These are phyloP conservation scores for Apiotrichum akiyoshidainum DNA, from an alignment of 1,284 basidiomycete genomes.

Conservation along the genomic window DNA sequence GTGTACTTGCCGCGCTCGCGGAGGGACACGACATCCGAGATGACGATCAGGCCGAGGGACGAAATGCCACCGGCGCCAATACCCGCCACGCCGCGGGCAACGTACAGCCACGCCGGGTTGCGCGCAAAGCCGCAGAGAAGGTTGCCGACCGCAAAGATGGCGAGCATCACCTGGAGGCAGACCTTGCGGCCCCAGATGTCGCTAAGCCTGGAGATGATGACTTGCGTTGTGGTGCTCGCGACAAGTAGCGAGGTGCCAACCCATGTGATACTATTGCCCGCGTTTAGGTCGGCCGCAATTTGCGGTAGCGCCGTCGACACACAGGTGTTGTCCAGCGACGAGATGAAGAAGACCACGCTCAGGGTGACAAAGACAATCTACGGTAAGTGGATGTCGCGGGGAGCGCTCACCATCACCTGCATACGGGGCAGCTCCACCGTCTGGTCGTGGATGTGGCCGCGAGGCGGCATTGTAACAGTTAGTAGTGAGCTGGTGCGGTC, in stretches of 20 bases:
- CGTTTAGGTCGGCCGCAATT: conserved; percentile 31
- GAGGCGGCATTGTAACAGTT: background rate
- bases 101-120: conserved; percentile 32
- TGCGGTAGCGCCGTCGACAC: conserved; percentile 33
- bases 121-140: conserved; percentile 35
- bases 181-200: conserved; percentile 36
- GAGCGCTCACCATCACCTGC: conserved; percentile 7
- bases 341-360: conserved; percentile 8
- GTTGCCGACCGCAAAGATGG: conserved; percentile 32
- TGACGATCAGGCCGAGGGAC: conserved; percentile 48
- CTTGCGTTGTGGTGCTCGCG: conserved; percentile 35
- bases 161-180: conserved; percentile 24
- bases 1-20: conserved; percentile 50
- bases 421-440: conserved; percentile 4
- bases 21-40: conserved; percentile 49
- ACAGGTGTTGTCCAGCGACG: conserved; percentile 24
- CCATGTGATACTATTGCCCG: conserved; percentile 32
- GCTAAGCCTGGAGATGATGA: conserved; percentile 30
- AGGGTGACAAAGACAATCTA: conserved; percentile 13
- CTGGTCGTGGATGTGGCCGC: conserved; percentile 8
- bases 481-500: too few species aligned
- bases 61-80: conserved; percentile 52
- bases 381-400: background rate
- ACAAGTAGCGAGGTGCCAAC: conserved; percentile 38
- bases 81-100: conserved; percentile 49